phyloP scores from a whole-genome alignment of 176 grass and related monocot genomes.

The Zoysia pacifica region DNA sequence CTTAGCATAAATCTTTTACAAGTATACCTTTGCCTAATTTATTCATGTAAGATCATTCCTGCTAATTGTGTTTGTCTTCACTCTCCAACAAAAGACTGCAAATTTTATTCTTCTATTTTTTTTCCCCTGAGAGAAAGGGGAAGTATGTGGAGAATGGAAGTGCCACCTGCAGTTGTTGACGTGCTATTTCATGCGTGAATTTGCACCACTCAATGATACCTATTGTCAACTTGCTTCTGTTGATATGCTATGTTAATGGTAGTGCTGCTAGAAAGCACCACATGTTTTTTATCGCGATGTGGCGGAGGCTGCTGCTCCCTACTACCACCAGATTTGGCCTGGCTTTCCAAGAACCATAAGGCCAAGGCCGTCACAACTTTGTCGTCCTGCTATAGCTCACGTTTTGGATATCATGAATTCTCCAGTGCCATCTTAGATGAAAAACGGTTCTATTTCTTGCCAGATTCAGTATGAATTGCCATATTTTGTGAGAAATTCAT shows the following conservation, averaged over 20 bases:
- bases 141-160: background rate
- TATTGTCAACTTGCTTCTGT: slow-evolving; percentile 9
- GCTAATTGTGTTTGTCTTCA: background rate
- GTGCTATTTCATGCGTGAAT: background rate
- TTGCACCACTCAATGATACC: slow-evolving; percentile 15
- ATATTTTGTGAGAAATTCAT: slow-evolving; percentile 11
- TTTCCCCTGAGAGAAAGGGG: background rate
- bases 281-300: slow-evolving; percentile 30
- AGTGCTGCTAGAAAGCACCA: slow-evolving; percentile 33
- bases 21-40: background rate
- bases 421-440: background rate
- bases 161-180: slow-evolving; percentile 9
- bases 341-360: slow-evolving; percentile 36
- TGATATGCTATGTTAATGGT: slow-evolving; percentile 34
- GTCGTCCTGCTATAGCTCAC: slow-evolving; percentile 7
- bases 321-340: background rate
- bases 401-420: slow-evolving; percentile 3
- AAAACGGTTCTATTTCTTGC: background rate
- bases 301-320: background rate
- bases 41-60: background rate
- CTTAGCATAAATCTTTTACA: background rate
- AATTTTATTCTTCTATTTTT: background rate
- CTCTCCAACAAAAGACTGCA: background rate
- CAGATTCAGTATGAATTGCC: background rate
- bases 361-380: background rate